These are phyloP conservation scores for Globisporangium nunn DNA, from an alignment of 352 stramenopile genomes.

Conservation along the genomic window DNA sequence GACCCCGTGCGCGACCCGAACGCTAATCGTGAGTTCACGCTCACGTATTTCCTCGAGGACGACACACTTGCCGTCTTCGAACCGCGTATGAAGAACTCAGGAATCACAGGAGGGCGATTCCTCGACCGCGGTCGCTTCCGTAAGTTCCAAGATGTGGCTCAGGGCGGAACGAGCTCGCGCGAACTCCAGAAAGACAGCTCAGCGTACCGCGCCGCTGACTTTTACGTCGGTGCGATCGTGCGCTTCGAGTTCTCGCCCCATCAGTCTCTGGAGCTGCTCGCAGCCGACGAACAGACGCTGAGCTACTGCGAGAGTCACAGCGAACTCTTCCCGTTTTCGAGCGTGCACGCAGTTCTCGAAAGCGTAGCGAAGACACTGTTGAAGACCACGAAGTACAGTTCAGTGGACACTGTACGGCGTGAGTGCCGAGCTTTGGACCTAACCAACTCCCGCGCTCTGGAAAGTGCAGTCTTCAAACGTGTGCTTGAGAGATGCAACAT, in stretches of 20 bases:
- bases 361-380: conserved; percentile 17
- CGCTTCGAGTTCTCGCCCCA: conserved; percentile 63
- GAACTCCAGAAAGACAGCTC: conserved; percentile 29
- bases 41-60: conserved; percentile 78
- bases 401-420: conserved; percentile 22
- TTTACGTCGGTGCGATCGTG: conserved; percentile 66
- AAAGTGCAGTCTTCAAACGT: conserved; percentile 17
- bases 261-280: conserved; percentile 62
- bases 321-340: conserved; percentile 57
- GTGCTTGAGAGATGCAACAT: conserved; percentile 17
- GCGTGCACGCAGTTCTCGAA: conserved; percentile 30
- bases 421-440: conserved; percentile 32
- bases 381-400: background rate
- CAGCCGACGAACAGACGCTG: conserved; percentile 69
- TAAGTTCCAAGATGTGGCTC: conserved; percentile 20
- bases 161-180: conserved; percentile 17
- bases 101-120: conserved; percentile 56
- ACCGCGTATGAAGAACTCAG: conserved; percentile 57
- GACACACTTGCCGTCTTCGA: conserved; percentile 77
- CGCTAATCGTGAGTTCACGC: conserved; percentile 52
- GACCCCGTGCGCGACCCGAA: conserved; percentile 24
- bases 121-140: conserved; percentile 68
- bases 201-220: conserved; percentile 44
- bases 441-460: conserved; percentile 12
- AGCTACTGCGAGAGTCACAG: conserved; percentile 69